These are phyloP conservation scores for Bothriochloa decipiens DNA, from an alignment of 176 grass and related monocot genomes.

Conservation along the genomic window DNA sequence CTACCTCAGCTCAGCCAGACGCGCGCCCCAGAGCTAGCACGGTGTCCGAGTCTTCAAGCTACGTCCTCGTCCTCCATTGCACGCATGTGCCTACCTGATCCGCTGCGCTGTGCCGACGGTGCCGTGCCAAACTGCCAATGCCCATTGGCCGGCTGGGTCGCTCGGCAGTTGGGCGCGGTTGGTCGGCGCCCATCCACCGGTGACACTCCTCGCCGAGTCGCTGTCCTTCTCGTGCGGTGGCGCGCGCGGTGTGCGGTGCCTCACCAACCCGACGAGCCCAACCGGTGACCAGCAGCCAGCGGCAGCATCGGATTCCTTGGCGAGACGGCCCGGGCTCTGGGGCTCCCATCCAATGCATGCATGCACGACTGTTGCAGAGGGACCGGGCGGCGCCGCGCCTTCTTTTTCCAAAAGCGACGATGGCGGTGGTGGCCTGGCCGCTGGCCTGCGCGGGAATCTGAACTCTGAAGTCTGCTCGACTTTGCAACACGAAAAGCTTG, in stretches of 20 bases:
- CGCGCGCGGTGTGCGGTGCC: too few species aligned
- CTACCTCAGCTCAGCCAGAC: too few species aligned
- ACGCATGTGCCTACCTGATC: not conserved
- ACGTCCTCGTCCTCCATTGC: not conserved
- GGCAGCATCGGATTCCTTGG: slow-evolving; percentile 54
- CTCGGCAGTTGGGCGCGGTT: slow-evolving; percentile 22
- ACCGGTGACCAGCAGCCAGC: not conserved
- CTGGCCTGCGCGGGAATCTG: not conserved
- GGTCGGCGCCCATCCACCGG: slow-evolving; percentile 23
- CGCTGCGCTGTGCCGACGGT: not conserved
- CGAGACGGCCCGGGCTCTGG: slow-evolving; percentile 26
- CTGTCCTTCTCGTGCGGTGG: slow-evolving; percentile 4
- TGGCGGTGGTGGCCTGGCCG: not conserved
- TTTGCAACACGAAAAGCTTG: slow-evolving; percentile 44
- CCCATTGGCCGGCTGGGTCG: slow-evolving; percentile 10
- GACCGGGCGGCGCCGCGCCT: not conserved
- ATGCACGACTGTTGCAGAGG: not conserved
- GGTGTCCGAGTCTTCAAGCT: slow-evolving; percentile 25
- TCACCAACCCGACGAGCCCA: slow-evolving; percentile 19
- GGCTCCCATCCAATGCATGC: not conserved
- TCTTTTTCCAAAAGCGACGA: slow-evolving; percentile 38
- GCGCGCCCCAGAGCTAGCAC: too few species aligned
- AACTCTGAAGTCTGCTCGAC: not conserved
- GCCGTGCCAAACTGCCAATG: not conserved
- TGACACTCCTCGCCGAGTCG: not conserved